Evolutionary conservation across 768 basidiomycete genomes (phyloP).

Genomic region (Imleria badia): DNA sequence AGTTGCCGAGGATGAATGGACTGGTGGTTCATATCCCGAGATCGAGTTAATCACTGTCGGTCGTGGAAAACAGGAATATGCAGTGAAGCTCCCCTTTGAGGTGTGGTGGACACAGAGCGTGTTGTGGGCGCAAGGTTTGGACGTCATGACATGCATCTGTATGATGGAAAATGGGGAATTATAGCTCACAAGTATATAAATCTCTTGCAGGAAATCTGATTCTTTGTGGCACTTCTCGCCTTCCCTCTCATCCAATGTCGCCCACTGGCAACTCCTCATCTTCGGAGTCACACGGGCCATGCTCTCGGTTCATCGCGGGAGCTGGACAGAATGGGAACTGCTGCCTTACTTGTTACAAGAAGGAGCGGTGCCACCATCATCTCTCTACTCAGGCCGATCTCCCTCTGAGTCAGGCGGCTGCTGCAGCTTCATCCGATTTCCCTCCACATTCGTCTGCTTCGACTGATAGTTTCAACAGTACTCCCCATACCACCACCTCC

Average conservation of each 20-base stretch:
- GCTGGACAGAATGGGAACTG: not conserved
- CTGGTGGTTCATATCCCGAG: not conserved
- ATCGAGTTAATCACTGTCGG: constrained; percentile 5
- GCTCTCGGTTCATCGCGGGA: not conserved
- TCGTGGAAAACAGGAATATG: not conserved
- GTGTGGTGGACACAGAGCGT: constrained; percentile 5
- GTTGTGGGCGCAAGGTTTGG: constrained; percentile 8
- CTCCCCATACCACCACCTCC: too few species aligned
- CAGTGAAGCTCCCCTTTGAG: not conserved
- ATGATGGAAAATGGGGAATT: constrained; percentile 1
- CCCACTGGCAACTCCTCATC: too few species aligned
- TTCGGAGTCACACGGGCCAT: too few species aligned
- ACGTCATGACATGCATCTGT: constrained; percentile 3
- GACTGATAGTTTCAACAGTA: too few species aligned
- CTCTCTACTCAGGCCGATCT: too few species aligned
- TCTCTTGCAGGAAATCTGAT: not conserved
- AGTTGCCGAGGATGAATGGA: constrained; percentile 6
- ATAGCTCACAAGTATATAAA: constrained; percentile 9
- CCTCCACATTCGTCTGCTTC: not conserved
- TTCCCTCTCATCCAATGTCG: too few species aligned
- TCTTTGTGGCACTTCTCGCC: not conserved
- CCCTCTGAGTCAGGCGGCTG: too few species aligned
- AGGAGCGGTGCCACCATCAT: constrained; percentile 3
- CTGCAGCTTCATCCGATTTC: not conserved
- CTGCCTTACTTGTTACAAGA: not conserved